These are phyloP conservation scores for Diaporthe amygdali DNA, from an alignment of 2,329 filamentous ascomycete species.

Conservation along the genomic window DNA sequence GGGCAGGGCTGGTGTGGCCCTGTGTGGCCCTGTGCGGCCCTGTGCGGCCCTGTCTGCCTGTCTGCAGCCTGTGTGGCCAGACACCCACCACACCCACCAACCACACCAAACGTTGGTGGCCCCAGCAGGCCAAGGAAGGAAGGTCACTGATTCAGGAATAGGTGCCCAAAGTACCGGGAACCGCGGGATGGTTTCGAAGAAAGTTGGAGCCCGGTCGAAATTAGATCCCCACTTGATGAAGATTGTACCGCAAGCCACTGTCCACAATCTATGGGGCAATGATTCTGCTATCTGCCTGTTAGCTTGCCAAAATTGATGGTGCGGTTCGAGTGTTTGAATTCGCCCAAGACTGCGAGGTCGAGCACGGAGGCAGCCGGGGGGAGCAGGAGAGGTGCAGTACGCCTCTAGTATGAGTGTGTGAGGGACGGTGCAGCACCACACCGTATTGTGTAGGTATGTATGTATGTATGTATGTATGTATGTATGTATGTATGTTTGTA, in stretches of 20 bases:
- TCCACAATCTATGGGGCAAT: background rate
- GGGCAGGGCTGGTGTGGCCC: too few relatives aligned
- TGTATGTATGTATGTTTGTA: background rate
- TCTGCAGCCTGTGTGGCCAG: background rate
- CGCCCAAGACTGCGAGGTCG: too few relatives aligned
- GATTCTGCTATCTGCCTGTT: background rate
- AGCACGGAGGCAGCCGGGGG: too few relatives aligned
- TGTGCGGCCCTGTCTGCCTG: background rate
- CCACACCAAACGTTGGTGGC: background rate
- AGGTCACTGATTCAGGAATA: slow-evolving; percentile 1
- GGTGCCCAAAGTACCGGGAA: slow-evolving; percentile 11
- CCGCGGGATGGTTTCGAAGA: background rate
- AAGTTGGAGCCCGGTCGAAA: slow-evolving; percentile 7
- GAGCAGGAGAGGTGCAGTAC: too few relatives aligned
- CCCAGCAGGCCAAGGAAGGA: too few relatives aligned
- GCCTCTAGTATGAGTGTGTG: too few relatives aligned
- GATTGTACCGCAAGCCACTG: slow-evolving; percentile 2
- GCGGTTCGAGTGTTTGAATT: too few relatives aligned
- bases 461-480: too few relatives aligned
- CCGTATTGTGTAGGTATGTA: too few relatives aligned
- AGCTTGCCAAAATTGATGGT: too few relatives aligned
- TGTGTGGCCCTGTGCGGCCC: too few relatives aligned
- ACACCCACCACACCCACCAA: background rate
- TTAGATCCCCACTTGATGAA: slow-evolving; percentile 1
- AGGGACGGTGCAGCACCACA: too few relatives aligned